These are phyloP conservation scores for Hirsutella rhossiliensis DNA, from an alignment of 2,329 filamentous ascomycete genomes.

Conservation along the genomic window DNA sequence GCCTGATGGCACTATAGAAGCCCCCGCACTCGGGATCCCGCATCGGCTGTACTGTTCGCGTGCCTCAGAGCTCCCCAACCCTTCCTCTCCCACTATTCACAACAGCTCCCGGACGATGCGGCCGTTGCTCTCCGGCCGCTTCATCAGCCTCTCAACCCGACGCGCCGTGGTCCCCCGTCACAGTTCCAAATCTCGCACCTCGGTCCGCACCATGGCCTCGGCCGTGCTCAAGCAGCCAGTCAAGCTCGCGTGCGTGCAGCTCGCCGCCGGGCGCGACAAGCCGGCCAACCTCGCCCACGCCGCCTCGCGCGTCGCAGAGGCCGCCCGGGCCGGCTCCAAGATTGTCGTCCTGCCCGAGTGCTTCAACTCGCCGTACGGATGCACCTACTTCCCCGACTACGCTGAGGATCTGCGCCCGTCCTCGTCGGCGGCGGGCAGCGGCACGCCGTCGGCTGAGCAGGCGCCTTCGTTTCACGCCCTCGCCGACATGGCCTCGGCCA, in stretches of 20 bases:
- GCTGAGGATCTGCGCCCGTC: constrained; percentile 76
- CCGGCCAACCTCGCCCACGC: constrained; percentile 70
- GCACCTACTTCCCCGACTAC: constrained; percentile 78
- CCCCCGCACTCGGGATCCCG: too few relatives aligned
- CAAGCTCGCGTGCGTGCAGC: constrained; percentile 71
- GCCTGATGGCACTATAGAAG: too few relatives aligned
- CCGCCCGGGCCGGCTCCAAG: constrained; percentile 62
- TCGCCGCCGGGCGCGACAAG: constrained; percentile 76
- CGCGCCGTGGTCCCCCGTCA: constrained; percentile 21
- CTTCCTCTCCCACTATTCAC: too few relatives aligned
- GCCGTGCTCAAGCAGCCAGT: constrained; percentile 59
- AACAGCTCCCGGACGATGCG: too few relatives aligned
- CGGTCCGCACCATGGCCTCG: constrained; percentile 10
- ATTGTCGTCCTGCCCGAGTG: constrained; percentile 93
- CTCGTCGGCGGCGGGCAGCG: constrained; percentile 30
- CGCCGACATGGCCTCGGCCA: constrained; percentile 64
- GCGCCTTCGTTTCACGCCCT: constrained; percentile 82
- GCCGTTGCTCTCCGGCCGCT: too few relatives aligned
- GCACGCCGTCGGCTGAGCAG: constrained; percentile 15
- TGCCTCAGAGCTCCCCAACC: too few relatives aligned
- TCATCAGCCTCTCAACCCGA: too few relatives aligned
- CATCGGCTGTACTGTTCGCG: too few relatives aligned
- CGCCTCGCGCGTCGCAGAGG: constrained; percentile 70
- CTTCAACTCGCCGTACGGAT: constrained; percentile 97
- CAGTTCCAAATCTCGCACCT: too few relatives aligned